Evolutionary conservation across 2,329 filamentous ascomycete genomes (phyloP).

Genomic region (Cladosporium sp.): DNA sequence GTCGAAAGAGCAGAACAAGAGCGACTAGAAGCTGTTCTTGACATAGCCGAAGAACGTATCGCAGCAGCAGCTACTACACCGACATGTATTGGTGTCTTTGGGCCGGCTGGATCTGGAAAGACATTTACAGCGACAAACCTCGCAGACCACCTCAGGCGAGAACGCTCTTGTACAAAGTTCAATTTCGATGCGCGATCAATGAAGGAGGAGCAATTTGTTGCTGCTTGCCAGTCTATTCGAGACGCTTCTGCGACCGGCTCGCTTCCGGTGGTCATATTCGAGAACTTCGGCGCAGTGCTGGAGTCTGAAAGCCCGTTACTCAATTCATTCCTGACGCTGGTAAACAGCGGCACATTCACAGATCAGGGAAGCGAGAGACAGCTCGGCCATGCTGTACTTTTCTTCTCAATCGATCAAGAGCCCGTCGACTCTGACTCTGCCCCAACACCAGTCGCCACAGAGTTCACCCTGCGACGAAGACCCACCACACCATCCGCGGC

Average conservation of each 20-base stretch:
- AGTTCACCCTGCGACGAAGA: slow-evolving; percentile 22
- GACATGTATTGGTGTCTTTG: slow-evolving; percentile 35
- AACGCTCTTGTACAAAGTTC: slow-evolving; percentile 27
- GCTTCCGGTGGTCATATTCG: slow-evolving; percentile 33
- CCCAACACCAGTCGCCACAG: slow-evolving; percentile 29
- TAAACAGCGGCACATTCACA: slow-evolving; percentile 34
- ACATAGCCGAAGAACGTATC: slow-evolving; percentile 33
- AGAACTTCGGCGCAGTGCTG: slow-evolving; percentile 36
- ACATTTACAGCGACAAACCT: slow-evolving; percentile 36
- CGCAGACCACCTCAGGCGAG: slow-evolving; percentile 28
- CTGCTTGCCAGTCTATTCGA: slow-evolving; percentile 35
- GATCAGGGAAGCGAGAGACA: slow-evolving; percentile 32
- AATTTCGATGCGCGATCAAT: slow-evolving; percentile 33
- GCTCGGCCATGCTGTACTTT: slow-evolving; percentile 33
- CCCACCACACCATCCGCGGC: slow-evolving; percentile 17
- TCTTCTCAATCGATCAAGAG: slow-evolving; percentile 38
- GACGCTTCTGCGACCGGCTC: slow-evolving; percentile 31
- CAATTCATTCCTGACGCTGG: slow-evolving; percentile 33
- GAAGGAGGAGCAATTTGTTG: slow-evolving; percentile 30
- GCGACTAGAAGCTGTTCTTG: slow-evolving; percentile 33
- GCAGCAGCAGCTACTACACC: slow-evolving; percentile 26
- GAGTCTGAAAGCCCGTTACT: slow-evolving; percentile 30
- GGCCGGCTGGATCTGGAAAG: slow-evolving; percentile 35
- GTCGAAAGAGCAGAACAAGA: slow-evolving; percentile 36
- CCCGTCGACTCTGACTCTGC: slow-evolving; percentile 26